Base-by-base conservation (phyloP, 306 rosid species). In the Erythrophleum fordii region DNA sequence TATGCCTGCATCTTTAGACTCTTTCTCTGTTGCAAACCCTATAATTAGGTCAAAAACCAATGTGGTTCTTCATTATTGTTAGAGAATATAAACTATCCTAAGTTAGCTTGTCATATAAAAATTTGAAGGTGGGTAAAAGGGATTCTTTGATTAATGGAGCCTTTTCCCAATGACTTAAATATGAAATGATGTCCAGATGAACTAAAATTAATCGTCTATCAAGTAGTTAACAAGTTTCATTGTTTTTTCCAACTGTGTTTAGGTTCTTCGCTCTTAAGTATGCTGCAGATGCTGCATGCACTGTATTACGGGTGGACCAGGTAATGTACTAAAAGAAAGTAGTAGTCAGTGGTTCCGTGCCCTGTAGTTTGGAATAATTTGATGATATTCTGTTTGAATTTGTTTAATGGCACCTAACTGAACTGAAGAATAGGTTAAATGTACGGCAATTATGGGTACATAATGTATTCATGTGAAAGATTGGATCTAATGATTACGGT, bases 251-350 rank as follows among this genome's bases (percentile, higher is more conserved):
- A 41, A 53, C 51, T 69, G 35, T 73, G 22, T 76, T 61, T 83
- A 95, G 99, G 89, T 75, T 90, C 16, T 95, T 91, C 73, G 97
- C 98, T 86, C 97, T 95, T 14, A 95, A 92, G 77, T 93, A 91
- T 87, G 98, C 99, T 73, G 89, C 93, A 8, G 99, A 95, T 89
- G 98, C 99, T 84, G 99, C 86, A 20, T 95, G 98, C 87, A 95
- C 99, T 52, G 99, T 95, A 35, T 88, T 95, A 28, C 93, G 97
- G 62, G 98, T 95, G 61, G 99, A 95, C 81, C 99, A 95, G 95
- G 99, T 95, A 89, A 77, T 77, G 52, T 66, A 46, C 23, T 78
- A 6, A 28, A 61, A 17, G 59, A 73, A 74, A 58, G n/a, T 72
- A 16, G 37, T 45, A 13, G 20, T 52, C 17, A 11, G 23, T 60